phyloP scores from a whole-genome alignment of 2,329 filamentous ascomycete species.

The Fusarium metavorans region DNA sequence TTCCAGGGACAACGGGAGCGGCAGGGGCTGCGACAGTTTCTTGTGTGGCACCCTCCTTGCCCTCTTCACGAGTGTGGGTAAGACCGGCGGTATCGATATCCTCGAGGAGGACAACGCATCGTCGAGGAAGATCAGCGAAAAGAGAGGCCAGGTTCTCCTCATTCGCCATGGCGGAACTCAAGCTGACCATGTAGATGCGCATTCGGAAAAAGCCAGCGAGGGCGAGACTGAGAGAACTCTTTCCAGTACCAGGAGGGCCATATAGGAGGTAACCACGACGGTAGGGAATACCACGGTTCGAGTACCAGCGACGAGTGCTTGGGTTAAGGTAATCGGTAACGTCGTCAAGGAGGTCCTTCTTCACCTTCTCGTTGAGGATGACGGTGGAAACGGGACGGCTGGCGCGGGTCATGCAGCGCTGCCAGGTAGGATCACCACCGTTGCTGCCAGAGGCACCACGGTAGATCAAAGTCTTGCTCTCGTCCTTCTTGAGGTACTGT shows the following conservation, averaged over 20 bases:
- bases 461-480: conserved; percentile 74
- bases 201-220: conserved; percentile 78
- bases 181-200: conserved; percentile 77
- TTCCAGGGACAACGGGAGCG: conserved; percentile 6
- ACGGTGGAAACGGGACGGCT: conserved; percentile 74
- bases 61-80: conserved; percentile 66
- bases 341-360: conserved; percentile 70
- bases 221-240: conserved; percentile 78
- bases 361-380: conserved; percentile 71
- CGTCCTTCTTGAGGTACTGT: conserved; percentile 67
- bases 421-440: conserved; percentile 64
- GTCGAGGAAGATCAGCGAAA: conserved; percentile 75
- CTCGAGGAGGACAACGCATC: conserved; percentile 80
- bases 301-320: conserved; percentile 80
- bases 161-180: conserved; percentile 71
- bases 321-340: conserved; percentile 73
- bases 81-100: conserved; percentile 81
- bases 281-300: conserved; percentile 86
- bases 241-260: conserved; percentile 84
- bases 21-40: conserved; percentile 34
- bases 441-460: conserved; percentile 62
- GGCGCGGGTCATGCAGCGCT: conserved; percentile 71
- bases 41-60: conserved; percentile 43
- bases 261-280: conserved; percentile 85
- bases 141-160: conserved; percentile 75